These are phyloP conservation scores for Rosa hybrid DNA, from an alignment of 331 rosid species.

Conservation along the genomic window DNA sequence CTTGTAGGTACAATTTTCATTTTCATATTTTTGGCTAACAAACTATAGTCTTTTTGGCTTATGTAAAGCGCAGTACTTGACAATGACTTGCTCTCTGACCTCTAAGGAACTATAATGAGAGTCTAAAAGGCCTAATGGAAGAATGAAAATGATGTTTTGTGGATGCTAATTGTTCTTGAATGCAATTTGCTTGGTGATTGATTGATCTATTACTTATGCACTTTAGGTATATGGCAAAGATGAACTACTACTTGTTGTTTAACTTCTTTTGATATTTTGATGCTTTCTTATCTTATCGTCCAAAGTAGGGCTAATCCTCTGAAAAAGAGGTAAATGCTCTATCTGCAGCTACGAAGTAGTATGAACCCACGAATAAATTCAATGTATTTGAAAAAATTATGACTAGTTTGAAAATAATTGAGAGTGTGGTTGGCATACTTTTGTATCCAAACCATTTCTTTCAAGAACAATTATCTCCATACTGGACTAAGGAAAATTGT, in stretches of 20 bases:
- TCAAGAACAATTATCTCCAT: too few species aligned
- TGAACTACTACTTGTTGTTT: background rate
- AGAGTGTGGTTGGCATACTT: constrained; percentile 4
- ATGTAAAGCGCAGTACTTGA: background rate
- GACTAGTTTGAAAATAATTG: constrained; percentile 14
- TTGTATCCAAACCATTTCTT: background rate
- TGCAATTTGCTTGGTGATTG: constrained; percentile 5
- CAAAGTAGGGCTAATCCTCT: background rate
- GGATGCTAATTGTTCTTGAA: background rate
- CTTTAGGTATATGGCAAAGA: background rate
- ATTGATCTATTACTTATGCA: background rate
- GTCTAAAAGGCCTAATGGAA: background rate
- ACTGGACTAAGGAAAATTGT: background rate
- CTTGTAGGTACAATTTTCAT: constrained; percentile 8
- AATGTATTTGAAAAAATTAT: background rate
- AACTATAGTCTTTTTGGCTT: constrained; percentile 11
- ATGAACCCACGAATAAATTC: background rate
- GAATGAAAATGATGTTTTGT: background rate
- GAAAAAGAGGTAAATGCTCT: background rate
- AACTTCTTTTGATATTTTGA: background rate
- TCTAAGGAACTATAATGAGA: background rate
- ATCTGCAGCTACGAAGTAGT: background rate
- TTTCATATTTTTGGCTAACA: constrained; percentile 2
- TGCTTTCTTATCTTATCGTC: background rate
- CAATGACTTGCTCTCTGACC: background rate